phyloP scores from a whole-genome alignment of 257 asterid species.

The Solanum chiquidenum region DNA sequence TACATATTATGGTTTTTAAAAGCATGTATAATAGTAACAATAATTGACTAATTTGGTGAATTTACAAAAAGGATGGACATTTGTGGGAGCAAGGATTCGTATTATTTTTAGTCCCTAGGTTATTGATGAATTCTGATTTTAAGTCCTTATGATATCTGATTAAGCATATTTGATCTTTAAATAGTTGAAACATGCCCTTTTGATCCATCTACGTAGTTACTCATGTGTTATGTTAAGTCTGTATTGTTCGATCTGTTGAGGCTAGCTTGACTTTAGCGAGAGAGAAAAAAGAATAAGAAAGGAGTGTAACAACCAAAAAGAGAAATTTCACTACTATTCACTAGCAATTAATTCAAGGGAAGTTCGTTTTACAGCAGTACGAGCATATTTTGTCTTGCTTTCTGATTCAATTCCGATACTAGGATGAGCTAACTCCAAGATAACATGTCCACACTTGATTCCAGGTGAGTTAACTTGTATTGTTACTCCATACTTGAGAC shows the following conservation, averaged over 20 bases:
- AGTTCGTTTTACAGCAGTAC: background rate
- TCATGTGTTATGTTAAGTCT: background rate
- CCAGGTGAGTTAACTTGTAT: background rate
- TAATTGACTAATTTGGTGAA: background rate
- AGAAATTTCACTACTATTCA: background rate
- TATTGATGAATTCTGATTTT: background rate
- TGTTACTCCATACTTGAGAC: background rate
- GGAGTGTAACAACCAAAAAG: background rate
- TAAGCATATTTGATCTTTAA: background rate
- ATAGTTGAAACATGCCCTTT: background rate
- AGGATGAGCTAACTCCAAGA: background rate
- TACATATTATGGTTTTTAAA: background rate
- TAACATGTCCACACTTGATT: background rate
- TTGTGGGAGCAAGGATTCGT: background rate
- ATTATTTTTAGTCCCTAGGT: background rate
- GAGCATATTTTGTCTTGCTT: background rate
- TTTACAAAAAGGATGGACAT: background rate
- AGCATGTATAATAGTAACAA: background rate
- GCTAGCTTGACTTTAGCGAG: background rate
- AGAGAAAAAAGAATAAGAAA: no score
- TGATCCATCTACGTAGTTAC: background rate
- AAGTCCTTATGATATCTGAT: background rate
- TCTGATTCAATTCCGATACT: background rate
- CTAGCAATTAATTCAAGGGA: background rate
- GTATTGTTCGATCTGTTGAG: background rate